Conservation (phyloP, 169 alveolate species). For the Plasmodium ovale region DNA sequence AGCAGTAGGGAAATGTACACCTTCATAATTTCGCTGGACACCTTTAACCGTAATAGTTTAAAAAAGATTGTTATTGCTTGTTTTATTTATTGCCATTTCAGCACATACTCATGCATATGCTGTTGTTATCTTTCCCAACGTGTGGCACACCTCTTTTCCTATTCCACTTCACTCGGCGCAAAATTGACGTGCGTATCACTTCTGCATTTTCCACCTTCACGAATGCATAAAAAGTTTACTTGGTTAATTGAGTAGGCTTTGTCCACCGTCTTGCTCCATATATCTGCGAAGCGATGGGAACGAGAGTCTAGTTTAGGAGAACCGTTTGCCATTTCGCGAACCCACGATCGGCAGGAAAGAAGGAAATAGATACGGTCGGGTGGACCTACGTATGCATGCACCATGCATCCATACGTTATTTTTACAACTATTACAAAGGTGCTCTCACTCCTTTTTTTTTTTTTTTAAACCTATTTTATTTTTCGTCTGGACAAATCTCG, state of each 20-base stretch:
- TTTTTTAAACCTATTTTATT: constrained; percentile 47
- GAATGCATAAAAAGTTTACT: constrained; percentile 15
- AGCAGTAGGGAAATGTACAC: constrained; percentile 25
- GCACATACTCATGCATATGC: too few species aligned
- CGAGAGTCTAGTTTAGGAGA: background rate
- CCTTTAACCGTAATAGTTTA: too few species aligned
- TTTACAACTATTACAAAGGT: too few species aligned
- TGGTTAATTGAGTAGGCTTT: constrained; percentile 69
- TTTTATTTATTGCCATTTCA: too few species aligned
- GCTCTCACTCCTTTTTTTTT: too few species aligned
- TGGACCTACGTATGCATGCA: background rate
- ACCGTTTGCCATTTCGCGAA: too few species aligned
- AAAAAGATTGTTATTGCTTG: too few species aligned
- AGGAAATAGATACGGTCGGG: background rate
- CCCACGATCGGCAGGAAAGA: background rate
- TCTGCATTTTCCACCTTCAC: background rate
- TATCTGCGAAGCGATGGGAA: constrained; percentile 12
- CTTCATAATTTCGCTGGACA: constrained; percentile 58
- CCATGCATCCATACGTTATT: too few species aligned
- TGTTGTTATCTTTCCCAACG: too few species aligned
- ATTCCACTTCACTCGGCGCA: background rate
- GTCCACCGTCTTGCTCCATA: constrained; percentile 67
- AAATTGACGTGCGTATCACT: background rate
- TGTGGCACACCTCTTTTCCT: background rate
- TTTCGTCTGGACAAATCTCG: constrained; percentile 36